These are phyloP conservation scores for Ustilago sp. DNA, from an alignment of 1,284 basidiomycete genomes.

Conservation along the genomic window DNA sequence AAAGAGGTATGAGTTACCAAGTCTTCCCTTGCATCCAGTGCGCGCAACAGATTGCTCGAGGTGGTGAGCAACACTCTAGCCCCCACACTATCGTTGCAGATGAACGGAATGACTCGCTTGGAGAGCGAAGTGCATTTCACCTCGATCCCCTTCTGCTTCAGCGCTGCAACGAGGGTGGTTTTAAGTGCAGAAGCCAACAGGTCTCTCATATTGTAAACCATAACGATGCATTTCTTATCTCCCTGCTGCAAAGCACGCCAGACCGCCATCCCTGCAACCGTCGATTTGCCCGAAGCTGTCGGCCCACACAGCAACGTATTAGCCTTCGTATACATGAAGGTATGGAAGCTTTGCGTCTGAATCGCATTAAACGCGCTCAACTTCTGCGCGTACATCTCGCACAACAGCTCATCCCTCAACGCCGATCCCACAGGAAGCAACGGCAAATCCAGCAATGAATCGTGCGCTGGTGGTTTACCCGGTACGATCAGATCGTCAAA, in stretches of 20 bases:
- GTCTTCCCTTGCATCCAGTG: slow-evolving; percentile 42
- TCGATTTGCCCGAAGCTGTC: slow-evolving; percentile 83
- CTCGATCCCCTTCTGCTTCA: slow-evolving; percentile 38
- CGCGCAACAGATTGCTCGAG: slow-evolving; percentile 66
- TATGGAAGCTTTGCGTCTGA: slow-evolving; percentile 92
- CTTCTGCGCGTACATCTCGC: slow-evolving; percentile 67
- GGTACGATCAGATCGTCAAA: slow-evolving; percentile 85
- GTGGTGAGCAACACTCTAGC: slow-evolving; percentile 69
- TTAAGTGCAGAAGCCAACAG: slow-evolving; percentile 22
- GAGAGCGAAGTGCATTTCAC: slow-evolving; percentile 33
- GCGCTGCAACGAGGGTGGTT: slow-evolving; percentile 17
- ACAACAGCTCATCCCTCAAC: slow-evolving; percentile 35
- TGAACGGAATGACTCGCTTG: slow-evolving; percentile 24
- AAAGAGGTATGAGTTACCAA: slow-evolving; percentile 69
- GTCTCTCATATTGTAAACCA: slow-evolving; percentile 28
- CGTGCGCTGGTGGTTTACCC: slow-evolving; percentile 75
- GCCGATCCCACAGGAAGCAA: slow-evolving; percentile 77
- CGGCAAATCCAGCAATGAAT: slow-evolving; percentile 82
- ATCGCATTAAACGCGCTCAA: slow-evolving; percentile 81
- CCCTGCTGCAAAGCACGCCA: slow-evolving; percentile 36
- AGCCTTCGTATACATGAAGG: slow-evolving; percentile 77
- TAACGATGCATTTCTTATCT: slow-evolving; percentile 18
- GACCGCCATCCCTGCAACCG: slow-evolving; percentile 71
- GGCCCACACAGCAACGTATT: slow-evolving; percentile 87
- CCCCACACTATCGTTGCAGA: slow-evolving; percentile 13